Conservation (phyloP, 495 filamentous ascomycete species). For the Hypoxylon rickii region DNA sequence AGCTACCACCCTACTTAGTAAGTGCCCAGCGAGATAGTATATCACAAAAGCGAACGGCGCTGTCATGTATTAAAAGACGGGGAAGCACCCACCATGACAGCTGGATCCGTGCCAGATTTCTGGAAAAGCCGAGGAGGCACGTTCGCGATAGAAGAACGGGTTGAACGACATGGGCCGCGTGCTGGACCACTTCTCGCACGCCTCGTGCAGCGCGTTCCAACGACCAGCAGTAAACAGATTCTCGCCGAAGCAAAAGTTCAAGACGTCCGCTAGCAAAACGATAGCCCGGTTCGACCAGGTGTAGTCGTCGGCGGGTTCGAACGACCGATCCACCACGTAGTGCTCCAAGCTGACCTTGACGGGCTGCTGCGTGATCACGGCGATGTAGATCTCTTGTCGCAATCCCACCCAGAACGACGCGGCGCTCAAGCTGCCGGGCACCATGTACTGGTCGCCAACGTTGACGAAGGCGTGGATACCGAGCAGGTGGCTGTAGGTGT, state of each 20-base stretch:
- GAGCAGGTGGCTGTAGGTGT: constrained; percentile 53
- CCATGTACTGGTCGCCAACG: constrained; percentile 43
- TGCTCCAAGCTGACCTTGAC: constrained; percentile 49
- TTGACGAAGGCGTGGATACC: constrained; percentile 56
- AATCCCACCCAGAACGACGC: constrained; percentile 63
- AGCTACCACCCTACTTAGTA: background rate
- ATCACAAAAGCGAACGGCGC: too few species aligned
- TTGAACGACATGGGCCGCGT: constrained; percentile 43
- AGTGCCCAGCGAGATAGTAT: too few species aligned
- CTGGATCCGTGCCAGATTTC: constrained; percentile 52
- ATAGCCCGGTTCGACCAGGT: constrained; percentile 60
- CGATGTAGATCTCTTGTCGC: constrained; percentile 61
- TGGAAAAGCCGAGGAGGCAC: constrained; percentile 42
- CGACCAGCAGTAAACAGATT: constrained; percentile 17
- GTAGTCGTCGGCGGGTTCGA: constrained; percentile 49
- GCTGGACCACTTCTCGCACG: constrained; percentile 41
- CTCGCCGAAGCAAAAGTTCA: constrained; percentile 56
- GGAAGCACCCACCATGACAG: constrained; percentile 52
- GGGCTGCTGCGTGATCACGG: constrained; percentile 54
- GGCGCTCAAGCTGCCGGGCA: constrained; percentile 47
- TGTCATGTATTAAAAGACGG: too few species aligned
- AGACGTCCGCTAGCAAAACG: constrained; percentile 55
- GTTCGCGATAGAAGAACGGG: constrained; percentile 43
- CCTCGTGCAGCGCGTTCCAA: constrained; percentile 44
- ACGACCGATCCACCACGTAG: constrained; percentile 49